Percentiles rank a stretch among this genome's conserved stretches.
These are phyloP conservation scores for Kondoa subrosea DNA, from an alignment of 768 basidiomycete genomes.

Conservation along the genomic window DNA sequence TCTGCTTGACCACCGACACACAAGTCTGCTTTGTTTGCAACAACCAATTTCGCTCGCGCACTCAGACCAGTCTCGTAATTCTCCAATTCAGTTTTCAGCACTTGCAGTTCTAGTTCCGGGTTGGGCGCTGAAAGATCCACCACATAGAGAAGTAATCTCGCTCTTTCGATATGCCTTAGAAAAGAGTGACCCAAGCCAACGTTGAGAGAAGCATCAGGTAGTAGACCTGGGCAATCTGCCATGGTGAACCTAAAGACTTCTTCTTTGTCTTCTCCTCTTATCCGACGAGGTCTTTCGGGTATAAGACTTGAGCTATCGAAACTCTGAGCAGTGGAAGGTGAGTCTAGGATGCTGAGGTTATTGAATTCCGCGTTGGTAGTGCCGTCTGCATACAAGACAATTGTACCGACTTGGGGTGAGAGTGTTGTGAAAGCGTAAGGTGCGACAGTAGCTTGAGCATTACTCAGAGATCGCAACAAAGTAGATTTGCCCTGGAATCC, in stretches of 20 bases:
- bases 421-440: slow-evolving; percentile 88
- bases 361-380: slow-evolving; percentile 41
- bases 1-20: slow-evolving; percentile 39
- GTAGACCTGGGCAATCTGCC: slow-evolving; percentile 89
- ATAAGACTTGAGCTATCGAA: slow-evolving; percentile 13
- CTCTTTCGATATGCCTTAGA: slow-evolving; percentile 79
- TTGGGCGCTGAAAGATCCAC: slow-evolving; percentile 61
- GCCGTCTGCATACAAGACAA: slow-evolving; percentile 32
- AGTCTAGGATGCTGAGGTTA: slow-evolving; percentile 12
- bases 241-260: slow-evolving; percentile 84
- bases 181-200: slow-evolving; percentile 88
- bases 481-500: slow-evolving; percentile 51
- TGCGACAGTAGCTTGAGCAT: slow-evolving; percentile 69
- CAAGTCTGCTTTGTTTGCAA: slow-evolving; percentile 90
- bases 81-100: slow-evolving; percentile 56
- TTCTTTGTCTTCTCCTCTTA: slow-evolving; percentile 29
- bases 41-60: slow-evolving; percentile 54
- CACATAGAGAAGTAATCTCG: slow-evolving; percentile 74
- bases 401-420: slow-evolving; percentile 82
- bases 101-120: slow-evolving; percentile 59
- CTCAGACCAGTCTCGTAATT: slow-evolving; percentile 62
- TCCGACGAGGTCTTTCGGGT: not conserved
- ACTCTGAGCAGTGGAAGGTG: slow-evolving; percentile 5
- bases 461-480: slow-evolving; percentile 70
- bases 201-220: slow-evolving; percentile 66